A percentile compares a stretch with the other conserved stretches of the same genome.
Conservation (phyloP, 1,139 yeast species). For the Pichia sp. region DNA sequence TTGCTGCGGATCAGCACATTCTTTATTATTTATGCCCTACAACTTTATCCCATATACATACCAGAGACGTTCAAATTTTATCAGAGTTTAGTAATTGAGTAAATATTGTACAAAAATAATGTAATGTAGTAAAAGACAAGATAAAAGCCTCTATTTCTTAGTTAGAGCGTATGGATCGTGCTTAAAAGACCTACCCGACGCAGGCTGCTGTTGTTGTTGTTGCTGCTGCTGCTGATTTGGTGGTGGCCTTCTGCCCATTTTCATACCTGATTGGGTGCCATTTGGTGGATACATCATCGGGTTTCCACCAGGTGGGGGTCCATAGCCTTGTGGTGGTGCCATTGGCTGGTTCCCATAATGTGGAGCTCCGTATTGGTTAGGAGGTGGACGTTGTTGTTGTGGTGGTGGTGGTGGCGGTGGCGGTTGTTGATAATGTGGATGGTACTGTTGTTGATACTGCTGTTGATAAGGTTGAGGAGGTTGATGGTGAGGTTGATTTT, state of each 20-base stretch:
- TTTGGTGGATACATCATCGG: neutral
- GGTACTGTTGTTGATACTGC: conserved; percentile 1
- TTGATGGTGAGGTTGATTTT: conserved; percentile 3
- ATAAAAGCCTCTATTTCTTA: conserved; percentile 3
- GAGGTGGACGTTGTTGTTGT: conserved; percentile 5
- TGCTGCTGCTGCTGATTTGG: conserved; percentile 9
- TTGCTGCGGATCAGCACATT: too few relatives aligned
- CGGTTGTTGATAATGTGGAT: conserved; percentile 1
- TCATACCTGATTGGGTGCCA: neutral
- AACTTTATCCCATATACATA: too few relatives aligned
- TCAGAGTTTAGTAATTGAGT: too few relatives aligned
- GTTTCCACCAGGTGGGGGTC: neutral
- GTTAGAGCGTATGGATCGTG: conserved; percentile 17
- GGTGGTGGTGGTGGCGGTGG: conserved; percentile 1
- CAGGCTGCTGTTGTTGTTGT: conserved; percentile 9
- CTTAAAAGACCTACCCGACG: conserved; percentile 11
- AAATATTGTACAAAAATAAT: too few relatives aligned
- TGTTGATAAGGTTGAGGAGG: neutral
- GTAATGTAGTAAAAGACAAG: too few relatives aligned
- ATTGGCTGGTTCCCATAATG: conserved; percentile 2
- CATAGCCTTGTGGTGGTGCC: neutral
- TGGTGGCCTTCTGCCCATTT: conserved; percentile 10
- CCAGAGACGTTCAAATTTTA: too few relatives aligned
- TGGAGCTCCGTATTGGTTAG: conserved; percentile 1
- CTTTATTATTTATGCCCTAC: too few relatives aligned